Base-by-base conservation (phyloP, 208 protist genomes). In the Acanthamoeba quina region DNA sequence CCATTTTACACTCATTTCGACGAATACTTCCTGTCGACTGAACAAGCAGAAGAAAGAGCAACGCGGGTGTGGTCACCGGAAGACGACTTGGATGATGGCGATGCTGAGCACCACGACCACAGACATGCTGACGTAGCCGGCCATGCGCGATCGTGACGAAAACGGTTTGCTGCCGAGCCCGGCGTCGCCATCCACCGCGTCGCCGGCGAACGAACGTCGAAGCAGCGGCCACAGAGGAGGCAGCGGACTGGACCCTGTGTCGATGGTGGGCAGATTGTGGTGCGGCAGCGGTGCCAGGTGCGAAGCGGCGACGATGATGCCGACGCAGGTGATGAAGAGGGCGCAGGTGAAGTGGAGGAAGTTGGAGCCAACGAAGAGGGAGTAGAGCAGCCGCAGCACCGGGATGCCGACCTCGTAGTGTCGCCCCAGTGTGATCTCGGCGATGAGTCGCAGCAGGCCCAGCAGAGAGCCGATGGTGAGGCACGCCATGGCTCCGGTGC, bases 261-360 rank as follows among this genome's bases (percentile, higher is more conserved):
- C 7, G 15, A 56, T 13, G 41, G 78, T 78, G 13, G 70, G 70
- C 70, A 17, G 66, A 0, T 44, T 47, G 66, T 74, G 21, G 34
- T 83, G 74, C 74, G 15, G 52, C 52, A 56, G 11, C 13, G 74
- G 44, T 56, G 78, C 78, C 0, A 31, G 15, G 52, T 52, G 52
- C 9, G 52, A 70, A 15, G 31, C 89, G 11, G 37, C 89, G 10
- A 93, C 70, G 11, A 62, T 41, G 31, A 93, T 52, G 21, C n/a
- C 62, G 17, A 64, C 66, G n/a, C 89, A 93, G 44, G 37, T 66
- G 62, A 78, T 24, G 56, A 93, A 93, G 24, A 93, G 64, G 26
- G 29, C 64, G 41, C 44, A n/a, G 24, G 89, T 83, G 41, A 83
- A 93, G 89, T 93, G 89, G 21, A 93, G 72, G 49, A 93, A 93